phyloP scores from a whole-genome alignment of 192 early-diverging fungal genomes.

The Coemansia sp. region DNA sequence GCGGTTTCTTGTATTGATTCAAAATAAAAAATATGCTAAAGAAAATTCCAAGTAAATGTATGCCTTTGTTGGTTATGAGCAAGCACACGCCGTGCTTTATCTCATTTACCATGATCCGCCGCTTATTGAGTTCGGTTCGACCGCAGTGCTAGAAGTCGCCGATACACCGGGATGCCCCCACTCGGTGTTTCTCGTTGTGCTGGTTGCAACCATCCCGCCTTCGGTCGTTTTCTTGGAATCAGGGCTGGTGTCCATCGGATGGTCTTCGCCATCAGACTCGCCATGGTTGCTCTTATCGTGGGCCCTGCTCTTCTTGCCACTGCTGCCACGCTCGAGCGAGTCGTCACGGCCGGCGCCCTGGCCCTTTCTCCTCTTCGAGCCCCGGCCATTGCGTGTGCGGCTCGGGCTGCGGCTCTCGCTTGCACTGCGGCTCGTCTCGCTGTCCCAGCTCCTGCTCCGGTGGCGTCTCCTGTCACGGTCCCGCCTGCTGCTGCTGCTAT shows the following conservation, averaged over 20 bases:
- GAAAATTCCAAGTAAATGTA: no score
- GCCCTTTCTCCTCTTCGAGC: constrained; percentile 10
- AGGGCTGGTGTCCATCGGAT: constrained; percentile 3
- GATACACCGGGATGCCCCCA: neutral
- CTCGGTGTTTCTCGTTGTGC: neutral
- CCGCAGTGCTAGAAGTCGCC: no score
- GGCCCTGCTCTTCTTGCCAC: neutral
- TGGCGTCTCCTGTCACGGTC: constrained; percentile 3
- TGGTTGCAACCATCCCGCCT: neutral
- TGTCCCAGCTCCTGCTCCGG: constrained; percentile 16
- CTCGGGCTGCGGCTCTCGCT: constrained; percentile 16
- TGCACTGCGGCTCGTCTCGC: constrained; percentile 13
- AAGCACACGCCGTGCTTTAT: no score
- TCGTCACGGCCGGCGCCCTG: constrained; percentile 1
- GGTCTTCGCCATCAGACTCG: constrained; percentile 3
- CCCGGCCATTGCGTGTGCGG: constrained; percentile 7
- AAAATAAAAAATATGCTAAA: no score
- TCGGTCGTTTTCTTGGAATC: neutral
- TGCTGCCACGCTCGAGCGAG: neutral
- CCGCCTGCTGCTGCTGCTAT: constrained; percentile 11
- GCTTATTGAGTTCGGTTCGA: neutral
- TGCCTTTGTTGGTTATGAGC: no score
- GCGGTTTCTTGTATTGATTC: no score
- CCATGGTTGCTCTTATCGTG: neutral
- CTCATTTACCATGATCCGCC: neutral